Conservation (phyloP, 257 asterid species). For the Datura wrightii region DNA sequence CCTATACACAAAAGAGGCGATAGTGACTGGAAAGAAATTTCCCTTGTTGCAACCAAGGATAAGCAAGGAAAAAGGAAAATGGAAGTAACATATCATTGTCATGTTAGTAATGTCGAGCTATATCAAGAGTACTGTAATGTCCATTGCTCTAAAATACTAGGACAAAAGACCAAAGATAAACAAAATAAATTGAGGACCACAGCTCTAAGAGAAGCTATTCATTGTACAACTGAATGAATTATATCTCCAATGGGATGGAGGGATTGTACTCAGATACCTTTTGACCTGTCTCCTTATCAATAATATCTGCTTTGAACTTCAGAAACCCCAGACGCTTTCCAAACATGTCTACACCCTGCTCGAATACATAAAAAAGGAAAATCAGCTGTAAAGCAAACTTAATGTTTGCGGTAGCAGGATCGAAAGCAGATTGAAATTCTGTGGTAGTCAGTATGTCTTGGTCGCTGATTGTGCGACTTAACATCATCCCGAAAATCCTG, state of each 20-base stretch:
- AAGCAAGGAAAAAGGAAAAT: constrained; percentile 29
- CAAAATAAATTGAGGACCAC: constrained; percentile 11
- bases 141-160: neutral
- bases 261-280: constrained; percentile 49
- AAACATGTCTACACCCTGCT: constrained; percentile 91
- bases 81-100: constrained; percentile 4
- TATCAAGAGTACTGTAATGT: neutral
- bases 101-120: constrained; percentile 24
- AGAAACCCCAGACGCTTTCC: constrained; percentile 92
- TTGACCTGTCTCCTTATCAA: constrained; percentile 74
- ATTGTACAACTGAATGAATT: constrained; percentile 9
- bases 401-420: neutral
- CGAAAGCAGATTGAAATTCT: neutral
- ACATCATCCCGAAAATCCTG: neutral
- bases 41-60: neutral
- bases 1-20: constrained; percentile 45
- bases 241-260: constrained; percentile 22
- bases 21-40: neutral
- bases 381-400: constrained; percentile 3
- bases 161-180: neutral
- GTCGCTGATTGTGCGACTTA: neutral
- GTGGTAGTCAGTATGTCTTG: neutral
- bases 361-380: constrained; percentile 37
- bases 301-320: constrained; percentile 84
- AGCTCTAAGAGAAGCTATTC: constrained; percentile 2